phyloP scores from a whole-genome alignment of 2,329 filamentous ascomycete species.

The Colletotrichum shisoi region DNA sequence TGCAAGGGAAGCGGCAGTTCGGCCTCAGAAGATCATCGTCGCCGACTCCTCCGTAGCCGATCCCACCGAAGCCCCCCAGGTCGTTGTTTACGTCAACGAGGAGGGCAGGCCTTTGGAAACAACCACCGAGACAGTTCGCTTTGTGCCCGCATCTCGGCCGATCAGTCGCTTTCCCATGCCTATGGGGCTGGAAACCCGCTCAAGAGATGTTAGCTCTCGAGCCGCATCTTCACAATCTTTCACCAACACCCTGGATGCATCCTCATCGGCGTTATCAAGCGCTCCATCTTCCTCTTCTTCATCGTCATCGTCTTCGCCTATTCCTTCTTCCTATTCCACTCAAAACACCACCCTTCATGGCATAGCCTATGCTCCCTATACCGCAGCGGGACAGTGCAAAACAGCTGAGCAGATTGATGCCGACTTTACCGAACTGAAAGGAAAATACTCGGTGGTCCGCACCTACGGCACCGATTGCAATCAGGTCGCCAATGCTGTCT shows the following conservation, averaged over 20 bases:
- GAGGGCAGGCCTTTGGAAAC: constrained; percentile 61
- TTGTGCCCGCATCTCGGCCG: constrained; percentile 42
- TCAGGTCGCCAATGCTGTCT: constrained; percentile 69
- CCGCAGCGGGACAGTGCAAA: constrained; percentile 70
- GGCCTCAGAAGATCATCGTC: constrained; percentile 45
- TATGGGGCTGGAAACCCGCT: constrained; percentile 19
- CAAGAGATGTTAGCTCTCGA: constrained; percentile 4
- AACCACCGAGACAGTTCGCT: constrained; percentile 49
- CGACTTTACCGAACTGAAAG: constrained; percentile 67
- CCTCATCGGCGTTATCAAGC: not conserved
- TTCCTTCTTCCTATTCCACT: not conserved
- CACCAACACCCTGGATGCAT: not conserved
- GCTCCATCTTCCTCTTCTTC: not conserved
- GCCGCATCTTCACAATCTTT: not conserved
- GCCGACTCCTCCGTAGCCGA: constrained; percentile 50
- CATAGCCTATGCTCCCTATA: constrained; percentile 61
- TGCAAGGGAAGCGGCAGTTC: not conserved
- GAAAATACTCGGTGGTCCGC: constrained; percentile 70
- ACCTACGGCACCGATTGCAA: constrained; percentile 84
- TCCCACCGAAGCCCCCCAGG: constrained; percentile 55
- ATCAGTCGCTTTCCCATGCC: not conserved
- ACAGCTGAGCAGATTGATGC: constrained; percentile 65
- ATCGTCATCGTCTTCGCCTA: not conserved
- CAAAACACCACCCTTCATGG: constrained; percentile 46
- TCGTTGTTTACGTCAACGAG: constrained; percentile 68